phyloP scores from a whole-genome alignment of 2,329 filamentous ascomycete species.

The Alternaria postmessia region DNA sequence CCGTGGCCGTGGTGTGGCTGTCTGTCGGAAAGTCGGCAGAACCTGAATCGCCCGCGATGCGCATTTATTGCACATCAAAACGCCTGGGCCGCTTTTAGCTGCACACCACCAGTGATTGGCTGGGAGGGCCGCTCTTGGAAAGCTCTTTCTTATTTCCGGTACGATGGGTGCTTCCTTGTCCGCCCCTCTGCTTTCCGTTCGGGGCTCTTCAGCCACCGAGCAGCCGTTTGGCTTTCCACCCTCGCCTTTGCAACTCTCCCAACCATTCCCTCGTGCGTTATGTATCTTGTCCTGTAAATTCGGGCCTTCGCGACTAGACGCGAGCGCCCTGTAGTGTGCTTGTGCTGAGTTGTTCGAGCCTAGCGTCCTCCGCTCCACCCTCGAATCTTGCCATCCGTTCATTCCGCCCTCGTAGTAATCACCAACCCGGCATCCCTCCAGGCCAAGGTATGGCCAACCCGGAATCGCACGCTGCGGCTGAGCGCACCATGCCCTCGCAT shows the following conservation, averaged over 20 bases:
- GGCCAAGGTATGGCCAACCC: constrained; percentile 35
- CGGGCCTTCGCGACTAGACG: constrained; percentile 15
- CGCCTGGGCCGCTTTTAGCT: constrained; percentile 2
- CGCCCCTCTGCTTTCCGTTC: constrained; percentile 11
- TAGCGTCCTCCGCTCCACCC: constrained; percentile 37
- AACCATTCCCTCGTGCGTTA: constrained; percentile 7
- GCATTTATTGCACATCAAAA: neutral
- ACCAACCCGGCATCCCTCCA: constrained; percentile 27
- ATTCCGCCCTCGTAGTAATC: constrained; percentile 18
- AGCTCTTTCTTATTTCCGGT: constrained; percentile 30
- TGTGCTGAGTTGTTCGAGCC: constrained; percentile 15
- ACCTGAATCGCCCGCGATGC: constrained; percentile 11
- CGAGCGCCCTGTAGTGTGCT: constrained; percentile 9
- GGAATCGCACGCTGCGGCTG: constrained; percentile 29
- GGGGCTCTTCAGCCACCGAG: constrained; percentile 13
- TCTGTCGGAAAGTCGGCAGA: constrained; percentile 2
- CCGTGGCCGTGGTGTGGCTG: neutral
- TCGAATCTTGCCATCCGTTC: constrained; percentile 24
- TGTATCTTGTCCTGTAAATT: constrained; percentile 8
- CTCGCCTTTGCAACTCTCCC: neutral
- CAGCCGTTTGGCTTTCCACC: constrained; percentile 9
- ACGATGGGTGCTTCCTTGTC: constrained; percentile 6
- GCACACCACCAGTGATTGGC: constrained; percentile 25
- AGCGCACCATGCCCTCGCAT: constrained; percentile 34
- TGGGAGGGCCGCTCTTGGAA: constrained; percentile 25